Evolutionary conservation across 2,329 filamentous ascomycete species (phyloP).

Genomic region (Aureobasidium sp.): DNA sequence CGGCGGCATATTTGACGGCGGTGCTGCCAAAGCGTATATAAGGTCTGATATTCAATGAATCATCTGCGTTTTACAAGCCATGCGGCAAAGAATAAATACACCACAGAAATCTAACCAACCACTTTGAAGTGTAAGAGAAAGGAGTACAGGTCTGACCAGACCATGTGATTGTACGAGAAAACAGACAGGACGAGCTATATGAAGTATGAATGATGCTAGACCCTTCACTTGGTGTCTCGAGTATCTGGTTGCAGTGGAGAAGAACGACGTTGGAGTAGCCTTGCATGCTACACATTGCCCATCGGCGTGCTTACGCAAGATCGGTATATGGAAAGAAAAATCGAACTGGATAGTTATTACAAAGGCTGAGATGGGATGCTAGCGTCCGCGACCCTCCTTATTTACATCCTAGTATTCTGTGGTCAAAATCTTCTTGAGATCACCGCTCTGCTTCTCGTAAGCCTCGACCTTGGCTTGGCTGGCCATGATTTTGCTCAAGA

Average conservation of each 20-base stretch:
- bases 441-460: conserved; percentile 65
- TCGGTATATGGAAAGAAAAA: background rate
- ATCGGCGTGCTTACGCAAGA: background rate
- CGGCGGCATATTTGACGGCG: background rate
- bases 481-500: conserved; percentile 65
- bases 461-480: conserved; percentile 67
- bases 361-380: background rate
- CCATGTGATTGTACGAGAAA: background rate
- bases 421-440: conserved; percentile 63
- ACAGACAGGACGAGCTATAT: no score
- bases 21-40: background rate
- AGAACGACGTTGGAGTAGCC: background rate
- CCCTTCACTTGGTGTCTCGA: background rate
- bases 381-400: background rate
- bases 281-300: background rate
- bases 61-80: background rate
- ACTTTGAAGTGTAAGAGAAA: background rate
- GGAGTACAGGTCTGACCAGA: background rate
- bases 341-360: background rate
- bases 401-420: conserved; percentile 39
- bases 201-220: background rate
- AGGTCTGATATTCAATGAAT: background rate
- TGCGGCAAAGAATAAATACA: background rate
- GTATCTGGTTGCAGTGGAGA: background rate
- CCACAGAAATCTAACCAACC: background rate